Evolutionary conservation across 1,139 yeast genomes (phyloP).

Genomic region (Blastobotrys persicus): DNA sequence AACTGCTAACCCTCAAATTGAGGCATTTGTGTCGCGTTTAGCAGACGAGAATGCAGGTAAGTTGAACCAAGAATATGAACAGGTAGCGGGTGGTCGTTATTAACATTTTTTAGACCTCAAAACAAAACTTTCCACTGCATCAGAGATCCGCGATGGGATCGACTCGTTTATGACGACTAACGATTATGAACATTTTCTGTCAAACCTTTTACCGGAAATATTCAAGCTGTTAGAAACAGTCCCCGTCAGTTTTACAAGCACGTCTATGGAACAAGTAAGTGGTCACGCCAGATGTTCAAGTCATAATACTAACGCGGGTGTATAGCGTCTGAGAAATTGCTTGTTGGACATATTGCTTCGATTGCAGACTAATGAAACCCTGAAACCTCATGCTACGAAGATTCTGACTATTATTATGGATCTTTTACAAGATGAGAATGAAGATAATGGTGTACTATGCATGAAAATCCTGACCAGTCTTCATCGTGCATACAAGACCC

Average conservation of each 20-base stretch:
- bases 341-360: conserved; percentile 79
- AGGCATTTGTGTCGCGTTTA: conserved; percentile 59
- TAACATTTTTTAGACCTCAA: conserved; percentile 46
- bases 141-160: conserved; percentile 81
- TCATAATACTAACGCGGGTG: conserved; percentile 1
- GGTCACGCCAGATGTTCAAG: neutral
- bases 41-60: conserved; percentile 43
- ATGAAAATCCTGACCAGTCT: conserved; percentile 87
- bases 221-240: conserved; percentile 53
- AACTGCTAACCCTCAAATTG: conserved; percentile 43
- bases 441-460: conserved; percentile 90
- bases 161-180: conserved; percentile 78
- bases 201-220: conserved; percentile 35
- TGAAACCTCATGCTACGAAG: conserved; percentile 66
- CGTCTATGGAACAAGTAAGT: conserved; percentile 34
- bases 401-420: conserved; percentile 61
- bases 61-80: conserved; percentile 15
- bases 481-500: conserved; percentile 78
- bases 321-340: conserved; percentile 59
- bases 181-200: conserved; percentile 57
- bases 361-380: conserved; percentile 76
- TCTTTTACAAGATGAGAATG: conserved; percentile 74
- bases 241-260: conserved; percentile 60
- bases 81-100: neutral
- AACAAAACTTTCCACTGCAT: conserved; percentile 61